A percentile compares a stretch with the other conserved stretches of the same genome.
phyloP scores from a whole-genome alignment of 768 basidiomycete genomes.

The Hypholoma fasciculare region DNA sequence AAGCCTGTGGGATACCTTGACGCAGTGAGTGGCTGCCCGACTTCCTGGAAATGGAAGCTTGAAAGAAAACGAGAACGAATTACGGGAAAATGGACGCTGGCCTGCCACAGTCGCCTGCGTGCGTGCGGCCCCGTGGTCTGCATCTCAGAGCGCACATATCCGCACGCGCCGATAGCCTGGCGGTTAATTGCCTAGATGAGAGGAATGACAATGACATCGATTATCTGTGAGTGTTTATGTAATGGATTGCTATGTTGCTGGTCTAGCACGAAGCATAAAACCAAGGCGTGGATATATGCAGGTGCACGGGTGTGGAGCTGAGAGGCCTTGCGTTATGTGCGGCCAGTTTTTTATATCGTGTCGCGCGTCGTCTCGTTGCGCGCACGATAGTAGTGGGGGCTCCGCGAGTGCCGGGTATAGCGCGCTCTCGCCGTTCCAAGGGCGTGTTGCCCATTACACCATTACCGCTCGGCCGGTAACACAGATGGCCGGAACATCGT shows the following conservation, averaged over 20 bases:
- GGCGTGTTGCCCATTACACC: background rate
- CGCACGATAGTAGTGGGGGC: background rate
- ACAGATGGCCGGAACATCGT: conserved; percentile 10
- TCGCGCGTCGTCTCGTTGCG: background rate
- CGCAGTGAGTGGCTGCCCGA: background rate
- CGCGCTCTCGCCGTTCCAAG: background rate
- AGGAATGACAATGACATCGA: background rate
- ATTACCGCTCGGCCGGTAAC: conserved; percentile 7
- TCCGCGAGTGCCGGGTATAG: too few relatives aligned
- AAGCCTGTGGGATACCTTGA: conserved; percentile 1
- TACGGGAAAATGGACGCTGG: background rate
- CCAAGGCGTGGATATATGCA: background rate
- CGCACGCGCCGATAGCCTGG: background rate
- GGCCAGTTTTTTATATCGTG: background rate
- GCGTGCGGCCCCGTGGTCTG: conserved; percentile 1
- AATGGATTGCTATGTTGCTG: background rate
- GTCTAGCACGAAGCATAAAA: background rate
- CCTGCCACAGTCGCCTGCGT: background rate
- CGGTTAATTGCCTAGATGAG: background rate
- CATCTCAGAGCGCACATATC: background rate
- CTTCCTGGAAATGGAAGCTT: conserved; percentile 12
- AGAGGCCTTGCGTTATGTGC: too few relatives aligned
- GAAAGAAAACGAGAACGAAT: background rate
- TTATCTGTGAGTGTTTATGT: background rate
- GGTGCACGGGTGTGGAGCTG: background rate